Evolutionary conservation across 441 rosid species (phyloP).

Genomic region (California macrophylla): DNA sequence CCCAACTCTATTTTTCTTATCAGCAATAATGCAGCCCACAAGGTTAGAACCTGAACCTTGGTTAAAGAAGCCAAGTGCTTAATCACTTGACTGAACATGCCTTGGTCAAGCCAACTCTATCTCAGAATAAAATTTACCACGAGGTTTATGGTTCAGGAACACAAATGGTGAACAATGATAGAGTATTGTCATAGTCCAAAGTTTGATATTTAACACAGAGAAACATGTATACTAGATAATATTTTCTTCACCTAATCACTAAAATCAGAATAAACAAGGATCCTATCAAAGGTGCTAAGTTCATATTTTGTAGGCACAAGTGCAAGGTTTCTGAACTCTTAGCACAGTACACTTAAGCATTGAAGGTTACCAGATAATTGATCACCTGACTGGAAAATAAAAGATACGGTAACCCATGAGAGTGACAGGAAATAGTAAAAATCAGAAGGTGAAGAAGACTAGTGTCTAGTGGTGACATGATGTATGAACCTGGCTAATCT

Average conservation of each 20-base stretch:
- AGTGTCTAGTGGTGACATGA: not conserved
- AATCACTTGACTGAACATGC: not conserved
- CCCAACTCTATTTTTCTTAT: not conserved
- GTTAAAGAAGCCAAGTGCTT: not conserved
- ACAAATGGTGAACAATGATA: not conserved
- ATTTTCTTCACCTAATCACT: not conserved
- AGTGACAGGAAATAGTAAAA: not conserved
- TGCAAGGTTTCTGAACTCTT: not conserved
- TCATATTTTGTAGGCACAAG: not conserved
- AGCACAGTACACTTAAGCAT: not conserved
- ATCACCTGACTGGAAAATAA: not conserved
- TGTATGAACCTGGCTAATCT: slow-evolving; percentile 52
- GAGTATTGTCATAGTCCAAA: not conserved
- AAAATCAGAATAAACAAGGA: not conserved
- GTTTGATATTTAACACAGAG: not conserved
- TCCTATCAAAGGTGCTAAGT: not conserved
- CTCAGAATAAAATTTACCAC: not conserved
- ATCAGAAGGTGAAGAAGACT: not conserved
- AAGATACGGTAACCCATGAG: not conserved
- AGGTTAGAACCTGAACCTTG: not conserved
- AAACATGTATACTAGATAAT: not conserved
- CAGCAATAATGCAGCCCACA: not conserved
- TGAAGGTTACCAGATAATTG: not conserved
- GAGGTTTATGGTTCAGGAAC: not conserved
- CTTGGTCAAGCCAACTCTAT: not conserved